Evolutionary conservation across 2,329 filamentous ascomycete genomes (phyloP).

Genomic region (Fusarium torreyae): DNA sequence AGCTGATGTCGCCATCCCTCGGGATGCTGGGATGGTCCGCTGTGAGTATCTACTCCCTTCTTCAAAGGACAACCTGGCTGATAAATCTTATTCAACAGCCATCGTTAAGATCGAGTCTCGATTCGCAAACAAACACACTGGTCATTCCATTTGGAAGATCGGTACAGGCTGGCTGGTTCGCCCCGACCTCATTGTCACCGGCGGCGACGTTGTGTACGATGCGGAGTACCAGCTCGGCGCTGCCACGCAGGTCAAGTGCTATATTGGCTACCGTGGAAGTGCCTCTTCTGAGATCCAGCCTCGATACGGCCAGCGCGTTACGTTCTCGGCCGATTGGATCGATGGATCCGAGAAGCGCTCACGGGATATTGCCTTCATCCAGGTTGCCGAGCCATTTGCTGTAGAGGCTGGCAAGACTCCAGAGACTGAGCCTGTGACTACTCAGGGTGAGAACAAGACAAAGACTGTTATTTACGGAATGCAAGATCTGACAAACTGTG

Average conservation of each 20-base stretch:
- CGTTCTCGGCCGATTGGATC: conserved; percentile 47
- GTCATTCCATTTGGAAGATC: conserved; percentile 38
- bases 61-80: neutral
- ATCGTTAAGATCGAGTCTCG: conserved; percentile 39
- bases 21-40: conserved; percentile 4
- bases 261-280: conserved; percentile 52
- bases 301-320: conserved; percentile 3
- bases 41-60: conserved; percentile 8
- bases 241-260: conserved; percentile 51
- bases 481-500: neutral
- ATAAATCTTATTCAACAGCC: neutral
- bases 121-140: conserved; percentile 21
- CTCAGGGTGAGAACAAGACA: conserved; percentile 7
- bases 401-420: neutral
- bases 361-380: conserved; percentile 49
- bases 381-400: conserved; percentile 13
- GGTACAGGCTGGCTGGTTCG: conserved; percentile 35
- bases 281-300: neutral
- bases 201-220: conserved; percentile 43
- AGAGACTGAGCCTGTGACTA: neutral
- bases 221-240: conserved; percentile 40
- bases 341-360: conserved; percentile 21
- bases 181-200: conserved; percentile 28
- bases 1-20: neutral
- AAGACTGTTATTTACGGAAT: too few species aligned